A percentile compares a stretch with the other conserved stretches of the same genome.
These are phyloP conservation scores for Tetracladium maxilliforme DNA, from an alignment of 2,329 filamentous ascomycete species.

Conservation along the genomic window DNA sequence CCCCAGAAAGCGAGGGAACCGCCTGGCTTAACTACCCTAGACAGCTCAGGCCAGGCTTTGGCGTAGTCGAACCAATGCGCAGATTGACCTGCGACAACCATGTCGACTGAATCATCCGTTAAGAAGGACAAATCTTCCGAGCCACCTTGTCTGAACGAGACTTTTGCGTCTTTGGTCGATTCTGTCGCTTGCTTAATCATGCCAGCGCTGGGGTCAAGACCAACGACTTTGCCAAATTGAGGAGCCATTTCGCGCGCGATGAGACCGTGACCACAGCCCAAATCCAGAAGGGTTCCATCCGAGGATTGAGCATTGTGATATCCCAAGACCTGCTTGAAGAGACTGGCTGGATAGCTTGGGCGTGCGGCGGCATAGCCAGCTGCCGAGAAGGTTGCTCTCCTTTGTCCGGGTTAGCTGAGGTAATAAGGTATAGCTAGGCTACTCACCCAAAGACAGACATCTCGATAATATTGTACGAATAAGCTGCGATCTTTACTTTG, in stretches of 20 bases:
- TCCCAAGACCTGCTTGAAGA: slow-evolving; percentile 36
- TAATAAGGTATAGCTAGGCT: slow-evolving; percentile 48
- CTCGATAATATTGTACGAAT: slow-evolving; percentile 28
- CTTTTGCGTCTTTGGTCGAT: slow-evolving; percentile 22
- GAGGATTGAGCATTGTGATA: too few relatives aligned
- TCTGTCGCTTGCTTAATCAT: slow-evolving; percentile 38
- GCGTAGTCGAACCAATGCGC: slow-evolving; percentile 53
- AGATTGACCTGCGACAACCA: slow-evolving; percentile 34
- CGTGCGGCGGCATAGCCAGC: slow-evolving; percentile 44
- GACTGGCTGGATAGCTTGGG: slow-evolving; percentile 37
- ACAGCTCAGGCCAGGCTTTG: slow-evolving; percentile 37
- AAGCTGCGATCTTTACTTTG: too few relatives aligned
- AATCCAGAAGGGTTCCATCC: slow-evolving; percentile 29
- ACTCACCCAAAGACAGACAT: slow-evolving; percentile 69
- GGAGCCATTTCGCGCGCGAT: slow-evolving; percentile 36
- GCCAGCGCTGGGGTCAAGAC: slow-evolving; percentile 37
- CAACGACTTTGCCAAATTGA: slow-evolving; percentile 34
- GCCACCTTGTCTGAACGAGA: slow-evolving; percentile 30
- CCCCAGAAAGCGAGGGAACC: slow-evolving; percentile 52
- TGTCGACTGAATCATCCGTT: slow-evolving; percentile 31
- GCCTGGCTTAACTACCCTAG: slow-evolving; percentile 33
- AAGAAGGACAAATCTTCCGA: slow-evolving; percentile 40
- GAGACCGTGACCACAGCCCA: slow-evolving; percentile 49
- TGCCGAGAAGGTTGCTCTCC: slow-evolving; percentile 38
- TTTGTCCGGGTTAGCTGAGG: slow-evolving; percentile 12